Evolutionary conservation across 495 filamentous ascomycete species (phyloP), one percentile per base, ranked within the genome.

Genomic region (Achaetomiella virescens): DNA sequence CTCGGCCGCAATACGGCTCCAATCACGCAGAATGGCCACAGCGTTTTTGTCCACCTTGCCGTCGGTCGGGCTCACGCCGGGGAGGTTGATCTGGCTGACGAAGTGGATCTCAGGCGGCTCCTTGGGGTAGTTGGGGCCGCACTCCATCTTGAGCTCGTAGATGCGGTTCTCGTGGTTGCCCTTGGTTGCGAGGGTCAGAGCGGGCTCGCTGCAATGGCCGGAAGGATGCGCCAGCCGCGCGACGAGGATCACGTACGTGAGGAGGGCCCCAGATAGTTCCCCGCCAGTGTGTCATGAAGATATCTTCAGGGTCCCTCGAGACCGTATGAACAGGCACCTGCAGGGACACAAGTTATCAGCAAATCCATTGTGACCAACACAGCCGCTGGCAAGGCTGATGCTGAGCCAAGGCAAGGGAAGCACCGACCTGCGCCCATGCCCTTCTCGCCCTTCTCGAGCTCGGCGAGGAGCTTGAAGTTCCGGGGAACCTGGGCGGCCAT

Each of bases 401-500:
- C 6, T 18, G 7, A 8, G 52, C 27, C 27, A 31, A 54, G 33
- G 20, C 8, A 41, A 18, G n/a, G 12, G 2, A 14, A 18, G 36
- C 48, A 59, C 71, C 50, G 69, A 96, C 92, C 92, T 75, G 92
- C 91, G 63, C 95, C 91, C 47, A 92, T 77, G 42, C 95, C 93
- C 71, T 97, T 98, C 78, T 98, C 93, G 60, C 93, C 93, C 77
- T 97, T 97, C 78, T 98, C 93, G 3, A 98, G 80, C 83, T 98
- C 93, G 68, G 96, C 95, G 18, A 98, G 81, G 61, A 98, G 83
- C 61, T 91, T 82, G 67, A 98, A 98, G 74, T 97, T 97, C 65
- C 93, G 80, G 37, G 93, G 93, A 33, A 98, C 80, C 66, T 95
- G 95, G 36, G 93, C 89, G 86, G 69, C 69, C 69, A 72, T 72